Conservation (phyloP, 306 rosid species). For the Benincasa hispida region DNA sequence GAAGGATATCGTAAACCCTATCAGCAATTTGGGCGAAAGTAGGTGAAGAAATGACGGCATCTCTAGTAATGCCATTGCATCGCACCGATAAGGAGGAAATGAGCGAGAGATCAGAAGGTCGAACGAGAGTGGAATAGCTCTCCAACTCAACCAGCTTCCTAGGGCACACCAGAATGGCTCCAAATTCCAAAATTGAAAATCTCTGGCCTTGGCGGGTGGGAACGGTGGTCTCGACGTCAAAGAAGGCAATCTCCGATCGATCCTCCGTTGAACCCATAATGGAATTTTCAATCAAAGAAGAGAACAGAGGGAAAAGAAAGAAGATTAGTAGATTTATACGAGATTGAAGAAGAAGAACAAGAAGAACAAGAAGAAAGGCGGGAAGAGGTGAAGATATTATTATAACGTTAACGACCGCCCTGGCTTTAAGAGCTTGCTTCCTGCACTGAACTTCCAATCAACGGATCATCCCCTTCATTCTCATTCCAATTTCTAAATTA, state of each 20-base stretch:
- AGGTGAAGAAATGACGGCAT: slow-evolving; percentile 53
- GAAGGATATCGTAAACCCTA: slow-evolving; percentile 63
- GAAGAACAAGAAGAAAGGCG: slow-evolving; percentile 8
- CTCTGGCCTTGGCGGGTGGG: slow-evolving; percentile 55
- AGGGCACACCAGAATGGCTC: slow-evolving; percentile 83
- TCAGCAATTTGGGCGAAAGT: slow-evolving; percentile 50
- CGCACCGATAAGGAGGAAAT: slow-evolving; percentile 60
- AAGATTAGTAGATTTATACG: not conserved
- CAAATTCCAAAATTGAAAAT: slow-evolving; percentile 60
- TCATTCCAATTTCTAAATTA: not conserved
- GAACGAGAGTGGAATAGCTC: slow-evolving; percentile 51
- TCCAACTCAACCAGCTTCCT: slow-evolving; percentile 65
- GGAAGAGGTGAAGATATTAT: not conserved
- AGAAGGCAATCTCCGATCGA: slow-evolving; percentile 71
- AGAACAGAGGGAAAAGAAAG: not conserved
- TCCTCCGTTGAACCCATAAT: slow-evolving; percentile 40
- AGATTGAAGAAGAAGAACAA: not conserved
- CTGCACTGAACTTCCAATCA: not conserved
- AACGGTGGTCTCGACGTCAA: slow-evolving; percentile 83
- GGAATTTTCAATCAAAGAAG: not conserved
- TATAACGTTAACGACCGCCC: not conserved
- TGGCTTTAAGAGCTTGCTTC: not conserved
- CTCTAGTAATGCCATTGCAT: slow-evolving; percentile 65
- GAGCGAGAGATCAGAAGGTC: slow-evolving; percentile 50
- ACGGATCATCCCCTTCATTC: not conserved